Evolutionary conservation across 228 moss, liverwort and hornwort species (phyloP).

Genomic region (Sphagnum fallax): DNA sequence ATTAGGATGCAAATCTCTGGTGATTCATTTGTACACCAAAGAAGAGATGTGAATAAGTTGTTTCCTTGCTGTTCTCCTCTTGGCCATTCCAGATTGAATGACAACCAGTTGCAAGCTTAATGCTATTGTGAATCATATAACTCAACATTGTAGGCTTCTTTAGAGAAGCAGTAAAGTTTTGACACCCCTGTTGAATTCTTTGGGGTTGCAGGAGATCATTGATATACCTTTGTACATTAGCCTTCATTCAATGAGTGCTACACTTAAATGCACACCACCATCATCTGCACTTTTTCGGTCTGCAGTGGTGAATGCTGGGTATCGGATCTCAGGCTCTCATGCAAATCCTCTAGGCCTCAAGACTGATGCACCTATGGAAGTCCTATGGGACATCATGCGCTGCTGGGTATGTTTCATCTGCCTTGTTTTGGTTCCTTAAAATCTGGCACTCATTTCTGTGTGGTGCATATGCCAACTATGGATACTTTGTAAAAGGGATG

Average conservation of each 20-base stretch:
- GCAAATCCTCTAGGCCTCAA: slow-evolving; percentile 92
- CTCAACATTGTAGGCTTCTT: too few relatives aligned
- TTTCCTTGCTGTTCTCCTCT: too few relatives aligned
- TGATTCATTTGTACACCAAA: not conserved
- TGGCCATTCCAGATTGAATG: too few relatives aligned
- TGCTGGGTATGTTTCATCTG: slow-evolving; percentile 68
- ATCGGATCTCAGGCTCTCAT: slow-evolving; percentile 88
- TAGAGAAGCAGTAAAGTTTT: too few relatives aligned
- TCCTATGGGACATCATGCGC: slow-evolving; percentile 99
- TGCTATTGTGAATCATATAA: too few relatives aligned
- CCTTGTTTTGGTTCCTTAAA: not conserved
- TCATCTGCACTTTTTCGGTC: slow-evolving; percentile 87
- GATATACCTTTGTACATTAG: slow-evolving; percentile 86
- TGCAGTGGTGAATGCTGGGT: slow-evolving; percentile 94
- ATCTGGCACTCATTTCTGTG: not conserved
- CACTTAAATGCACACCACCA: slow-evolving; percentile 95
- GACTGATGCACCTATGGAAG: slow-evolving; percentile 88
- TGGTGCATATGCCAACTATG: not conserved
- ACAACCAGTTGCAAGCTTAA: too few relatives aligned
- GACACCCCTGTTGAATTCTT: too few relatives aligned
- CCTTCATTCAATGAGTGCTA: slow-evolving; percentile 88
- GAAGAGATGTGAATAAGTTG: not conserved
- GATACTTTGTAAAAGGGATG: not conserved
- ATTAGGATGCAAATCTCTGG: too few relatives aligned
- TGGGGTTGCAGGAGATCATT: slow-evolving; percentile 58